These are phyloP conservation scores for Haplographium delicatum DNA, from an alignment of 495 filamentous ascomycete genomes.

Conservation along the genomic window DNA sequence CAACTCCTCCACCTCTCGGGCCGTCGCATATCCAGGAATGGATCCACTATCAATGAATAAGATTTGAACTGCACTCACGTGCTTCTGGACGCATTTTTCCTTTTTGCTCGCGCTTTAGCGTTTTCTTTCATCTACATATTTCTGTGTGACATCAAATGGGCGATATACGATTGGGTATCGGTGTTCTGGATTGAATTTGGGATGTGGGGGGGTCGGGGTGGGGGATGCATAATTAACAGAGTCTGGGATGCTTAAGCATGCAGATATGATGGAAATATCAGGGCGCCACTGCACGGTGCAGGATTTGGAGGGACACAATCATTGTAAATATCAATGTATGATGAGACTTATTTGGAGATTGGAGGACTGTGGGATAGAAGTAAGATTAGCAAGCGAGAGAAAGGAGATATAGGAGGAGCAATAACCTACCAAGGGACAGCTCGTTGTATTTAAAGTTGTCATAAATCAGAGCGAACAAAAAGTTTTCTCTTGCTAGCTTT, in stretches of 20 bases:
- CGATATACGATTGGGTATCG: not conserved
- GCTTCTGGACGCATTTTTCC: not conserved
- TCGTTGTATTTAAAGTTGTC: not conserved
- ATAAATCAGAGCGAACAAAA: too few relatives aligned
- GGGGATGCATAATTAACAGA: not conserved
- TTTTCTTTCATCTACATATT: conserved; percentile 19
- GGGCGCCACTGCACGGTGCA: too few relatives aligned
- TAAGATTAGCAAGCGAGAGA: too few relatives aligned
- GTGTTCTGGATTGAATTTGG: not conserved
- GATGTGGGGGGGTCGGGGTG: not conserved
- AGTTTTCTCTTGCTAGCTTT: too few relatives aligned
- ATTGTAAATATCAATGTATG: too few relatives aligned
- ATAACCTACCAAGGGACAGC: not conserved
- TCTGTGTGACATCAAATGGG: not conserved
- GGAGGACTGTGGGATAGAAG: too few relatives aligned
- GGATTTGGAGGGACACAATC: too few relatives aligned
- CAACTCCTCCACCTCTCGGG: conserved; percentile 28
- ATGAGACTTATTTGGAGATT: too few relatives aligned
- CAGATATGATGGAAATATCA: not conserved
- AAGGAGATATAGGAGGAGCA: not conserved
- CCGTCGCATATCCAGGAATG: conserved; percentile 8
- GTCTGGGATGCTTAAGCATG: not conserved
- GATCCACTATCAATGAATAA: conserved; percentile 28
- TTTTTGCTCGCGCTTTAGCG: conserved; percentile 17
- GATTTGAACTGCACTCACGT: conserved; percentile 13